Percentiles rank a stretch among this genome's conserved stretches.
Evolutionary conservation across 352 stramenopile genomes (phyloP).

Genomic region (Plasmopara halstedii): DNA sequence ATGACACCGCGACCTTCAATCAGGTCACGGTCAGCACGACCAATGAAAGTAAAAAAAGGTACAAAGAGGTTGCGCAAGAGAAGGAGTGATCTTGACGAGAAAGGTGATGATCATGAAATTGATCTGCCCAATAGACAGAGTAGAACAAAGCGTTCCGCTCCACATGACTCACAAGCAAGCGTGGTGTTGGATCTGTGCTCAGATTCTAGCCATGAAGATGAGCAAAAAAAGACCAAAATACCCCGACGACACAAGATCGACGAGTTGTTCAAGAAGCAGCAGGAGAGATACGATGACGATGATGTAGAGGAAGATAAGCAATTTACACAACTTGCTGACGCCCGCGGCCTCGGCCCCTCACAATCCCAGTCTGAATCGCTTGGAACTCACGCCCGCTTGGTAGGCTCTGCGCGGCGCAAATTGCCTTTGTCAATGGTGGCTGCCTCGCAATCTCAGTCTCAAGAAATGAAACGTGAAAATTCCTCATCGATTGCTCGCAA

Average conservation of each 20-base stretch:
- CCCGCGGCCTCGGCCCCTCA: conserved; percentile 9
- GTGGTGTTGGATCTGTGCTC: conserved; percentile 46
- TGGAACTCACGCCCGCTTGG: conserved; percentile 15
- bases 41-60: conserved; percentile 14
- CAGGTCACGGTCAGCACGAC: conserved; percentile 6
- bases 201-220: conserved; percentile 27
- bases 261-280: conserved; percentile 42
- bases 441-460: conserved; percentile 41
- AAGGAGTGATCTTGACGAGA: conserved; percentile 18
- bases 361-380: conserved; percentile 42
- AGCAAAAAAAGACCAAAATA: conserved; percentile 20
- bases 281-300: conserved; percentile 25
- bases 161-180: conserved; percentile 13
- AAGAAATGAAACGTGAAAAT: conserved; percentile 12
- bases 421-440: conserved; percentile 63
- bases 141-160: conserved; percentile 9
- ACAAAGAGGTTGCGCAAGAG: conserved; percentile 38
- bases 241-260: conserved; percentile 52
- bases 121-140: conserved; percentile 3
- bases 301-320: conserved; percentile 66
- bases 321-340: conserved; percentile 43
- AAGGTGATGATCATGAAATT: conserved; percentile 24
- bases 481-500: conserved; percentile 35
- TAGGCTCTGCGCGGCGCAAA: conserved; percentile 41
- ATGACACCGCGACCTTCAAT: conserved; percentile 10